These are phyloP conservation scores for Scolecobasidium constrictum DNA, from an alignment of 2,329 filamentous ascomycete genomes.

Conservation along the genomic window DNA sequence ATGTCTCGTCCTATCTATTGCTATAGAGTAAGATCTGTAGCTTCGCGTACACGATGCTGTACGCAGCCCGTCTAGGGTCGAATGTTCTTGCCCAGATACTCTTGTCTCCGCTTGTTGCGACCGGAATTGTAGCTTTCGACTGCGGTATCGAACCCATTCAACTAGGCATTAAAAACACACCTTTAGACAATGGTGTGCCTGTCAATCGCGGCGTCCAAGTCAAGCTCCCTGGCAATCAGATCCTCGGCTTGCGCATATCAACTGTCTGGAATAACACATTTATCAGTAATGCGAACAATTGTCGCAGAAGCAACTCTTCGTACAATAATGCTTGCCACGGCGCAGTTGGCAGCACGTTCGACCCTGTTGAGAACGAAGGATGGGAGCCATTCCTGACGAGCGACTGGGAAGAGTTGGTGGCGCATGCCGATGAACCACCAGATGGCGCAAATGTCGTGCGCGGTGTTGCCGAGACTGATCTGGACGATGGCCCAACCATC, in stretches of 20 bases:
- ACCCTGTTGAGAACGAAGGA: not conserved
- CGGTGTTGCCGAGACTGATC: not conserved
- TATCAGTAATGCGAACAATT: not conserved
- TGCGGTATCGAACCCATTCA: not conserved
- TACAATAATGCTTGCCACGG: not conserved
- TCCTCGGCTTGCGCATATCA: not conserved
- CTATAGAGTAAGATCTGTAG: too few species aligned
- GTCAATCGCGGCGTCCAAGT: not conserved
- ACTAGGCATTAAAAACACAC: not conserved
- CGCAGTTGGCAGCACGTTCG: not conserved
- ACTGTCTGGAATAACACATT: not conserved
- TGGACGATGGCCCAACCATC: not conserved
- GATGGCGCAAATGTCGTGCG: not conserved
- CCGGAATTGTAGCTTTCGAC: not conserved
- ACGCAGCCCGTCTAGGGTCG: too few species aligned
- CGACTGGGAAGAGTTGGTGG: not conserved
- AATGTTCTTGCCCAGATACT: too few species aligned
- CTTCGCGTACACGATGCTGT: too few species aligned
- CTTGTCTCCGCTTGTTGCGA: too few species aligned
- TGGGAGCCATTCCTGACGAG: not conserved
- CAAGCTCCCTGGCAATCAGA: not conserved
- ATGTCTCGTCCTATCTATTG: too few species aligned
- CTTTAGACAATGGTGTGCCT: not conserved
- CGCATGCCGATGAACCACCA: not conserved
- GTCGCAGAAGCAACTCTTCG: not conserved